Base-by-base conservation (phyloP, 345 rosid genomes). In the Hevea brasiliensis region DNA sequence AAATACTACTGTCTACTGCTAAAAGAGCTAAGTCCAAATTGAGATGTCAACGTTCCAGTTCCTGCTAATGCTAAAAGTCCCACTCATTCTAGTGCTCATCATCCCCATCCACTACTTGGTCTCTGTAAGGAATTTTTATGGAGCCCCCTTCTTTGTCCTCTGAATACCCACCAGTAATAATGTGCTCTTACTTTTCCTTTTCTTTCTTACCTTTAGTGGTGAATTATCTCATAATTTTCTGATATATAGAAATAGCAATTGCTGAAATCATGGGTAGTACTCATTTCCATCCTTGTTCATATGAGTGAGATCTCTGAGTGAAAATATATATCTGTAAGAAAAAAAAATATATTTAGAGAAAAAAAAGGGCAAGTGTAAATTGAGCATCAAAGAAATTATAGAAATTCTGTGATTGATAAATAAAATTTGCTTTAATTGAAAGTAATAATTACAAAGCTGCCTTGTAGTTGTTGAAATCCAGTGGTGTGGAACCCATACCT, bases 21-120 rank as follows among this genome's bases (percentile, higher is more conserved):
- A 57, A 70, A 59, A 71, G n/a, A 18, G 44, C 23, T 42, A 57
- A 29, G 32, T 26, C 65, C 56, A 47, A 27, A 51, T 17, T 53
- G 42, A 66, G 4, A 27, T 12, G 63, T 64, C 44, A 26, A 63
- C 42, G n/a, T 60, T 65, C 44, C 63, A 63, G 70, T 63, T 41
- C 53, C 70, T 73, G 70, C 42, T 9, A 64, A 40, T 14, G 55
- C 37, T 32, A 60, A 61, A 24, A 5, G 67, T 10, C n/a, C 15
- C 12, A 0, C 37, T 26, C 41, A 32, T 32, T 32, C 29, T 8
- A 1, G 2, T 60, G 18, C 24, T 53, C 69, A 51, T 51, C 61
- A 54, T 41, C 76, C 76, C 76, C 53, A 29, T 66, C 77, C 77
- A 67, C 77, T 74, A 3, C 67, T 74, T 74, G 58, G 20, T 10